These are phyloP conservation scores for Solanum medicagineum DNA, from an alignment of 257 asterid species.

Conservation along the genomic window DNA sequence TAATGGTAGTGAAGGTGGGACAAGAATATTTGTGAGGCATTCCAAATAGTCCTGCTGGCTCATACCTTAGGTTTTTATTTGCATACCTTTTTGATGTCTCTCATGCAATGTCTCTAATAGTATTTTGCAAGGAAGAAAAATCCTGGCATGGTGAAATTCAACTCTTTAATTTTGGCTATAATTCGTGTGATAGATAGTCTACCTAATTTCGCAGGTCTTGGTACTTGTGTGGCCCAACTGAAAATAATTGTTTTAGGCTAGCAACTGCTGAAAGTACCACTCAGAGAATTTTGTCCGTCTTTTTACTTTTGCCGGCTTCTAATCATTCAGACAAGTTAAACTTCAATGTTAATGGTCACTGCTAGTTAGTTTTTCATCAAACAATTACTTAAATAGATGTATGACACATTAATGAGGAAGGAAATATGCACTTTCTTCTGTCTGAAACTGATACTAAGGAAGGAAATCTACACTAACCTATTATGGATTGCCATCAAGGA, in stretches of 20 bases:
- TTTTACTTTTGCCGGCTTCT: not conserved
- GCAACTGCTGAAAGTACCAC: not conserved
- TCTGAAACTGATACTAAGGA: not conserved
- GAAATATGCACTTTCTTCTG: not conserved
- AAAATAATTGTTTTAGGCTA: not conserved
- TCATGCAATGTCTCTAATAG: not conserved
- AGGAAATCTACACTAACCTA: not conserved
- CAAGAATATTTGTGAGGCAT: not conserved
- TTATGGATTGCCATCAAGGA: not conserved
- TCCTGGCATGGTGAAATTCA: not conserved
- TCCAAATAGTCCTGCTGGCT: not conserved
- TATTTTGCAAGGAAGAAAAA: not conserved
- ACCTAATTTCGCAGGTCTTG: not conserved
- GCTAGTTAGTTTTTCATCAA: not conserved
- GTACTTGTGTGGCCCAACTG: not conserved
- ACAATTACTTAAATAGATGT: not conserved
- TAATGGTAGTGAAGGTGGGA: not conserved
- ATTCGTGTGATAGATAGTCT: not conserved
- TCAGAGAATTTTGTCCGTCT: not conserved
- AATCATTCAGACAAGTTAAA: not conserved
- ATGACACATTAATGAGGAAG: not conserved
- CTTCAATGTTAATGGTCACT: not conserved
- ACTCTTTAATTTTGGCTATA: not conserved
- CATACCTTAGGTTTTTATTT: not conserved
- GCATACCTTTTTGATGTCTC: not conserved